Conservation (phyloP, 106 monocot species). For the Iris macrosiphon region DNA sequence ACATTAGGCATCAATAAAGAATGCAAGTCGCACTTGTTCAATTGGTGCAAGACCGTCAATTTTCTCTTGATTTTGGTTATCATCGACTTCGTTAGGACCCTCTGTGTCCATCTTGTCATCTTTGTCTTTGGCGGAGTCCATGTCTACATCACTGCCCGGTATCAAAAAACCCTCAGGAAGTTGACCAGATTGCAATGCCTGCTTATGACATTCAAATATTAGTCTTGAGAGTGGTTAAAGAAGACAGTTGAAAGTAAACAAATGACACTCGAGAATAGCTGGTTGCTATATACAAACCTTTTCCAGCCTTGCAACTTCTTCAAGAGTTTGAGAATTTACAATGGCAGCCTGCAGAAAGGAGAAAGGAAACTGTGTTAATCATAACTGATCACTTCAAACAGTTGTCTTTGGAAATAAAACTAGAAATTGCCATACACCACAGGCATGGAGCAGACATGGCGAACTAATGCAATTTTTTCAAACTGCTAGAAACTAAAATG, state of each 20-base stretch:
- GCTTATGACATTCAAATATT: constrained; percentile 6
- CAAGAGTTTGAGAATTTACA: constrained; percentile 93
- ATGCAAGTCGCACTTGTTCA: constrained; percentile 39
- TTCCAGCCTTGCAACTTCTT: constrained; percentile 94
- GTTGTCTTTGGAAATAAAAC: no score
- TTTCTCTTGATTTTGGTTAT: constrained; percentile 18
- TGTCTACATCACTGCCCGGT: constrained; percentile 26
- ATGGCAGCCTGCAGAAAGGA: constrained; percentile 90
- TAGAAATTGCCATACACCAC: no score
- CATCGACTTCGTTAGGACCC: constrained; percentile 9
- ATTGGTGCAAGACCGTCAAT: constrained; percentile 36
- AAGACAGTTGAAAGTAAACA: constrained; percentile 1
- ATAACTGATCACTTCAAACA: neutral
- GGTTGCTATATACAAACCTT: constrained; percentile 43
- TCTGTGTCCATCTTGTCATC: constrained; percentile 66
- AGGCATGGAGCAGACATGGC: no score
- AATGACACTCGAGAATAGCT: no score
- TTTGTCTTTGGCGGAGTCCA: constrained; percentile 10
- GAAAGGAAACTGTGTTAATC: neutral
- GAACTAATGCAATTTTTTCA: no score
- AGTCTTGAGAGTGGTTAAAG: neutral
- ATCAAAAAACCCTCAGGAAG: constrained; percentile 70
- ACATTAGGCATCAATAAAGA: no score
- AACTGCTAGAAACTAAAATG: no score
- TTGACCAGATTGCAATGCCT: constrained; percentile 89